These are phyloP conservation scores for Podila verticillata DNA, from an alignment of 192 early-diverging fungal genomes.

Conservation along the genomic window DNA sequence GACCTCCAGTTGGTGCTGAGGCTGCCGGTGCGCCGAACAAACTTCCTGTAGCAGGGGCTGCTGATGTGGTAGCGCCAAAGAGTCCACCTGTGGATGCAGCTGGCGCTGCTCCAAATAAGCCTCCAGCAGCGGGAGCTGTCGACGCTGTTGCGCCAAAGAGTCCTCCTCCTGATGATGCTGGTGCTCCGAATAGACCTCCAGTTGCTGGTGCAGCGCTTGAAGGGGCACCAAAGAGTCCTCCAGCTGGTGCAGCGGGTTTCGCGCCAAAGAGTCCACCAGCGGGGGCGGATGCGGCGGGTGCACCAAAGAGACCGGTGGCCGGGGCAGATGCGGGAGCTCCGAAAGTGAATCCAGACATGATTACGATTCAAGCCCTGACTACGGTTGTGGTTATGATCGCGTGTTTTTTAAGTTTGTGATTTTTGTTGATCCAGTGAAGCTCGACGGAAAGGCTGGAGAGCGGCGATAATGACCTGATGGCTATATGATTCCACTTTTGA, in stretches of 20 bases:
- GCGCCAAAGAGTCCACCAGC: constrained; percentile 24
- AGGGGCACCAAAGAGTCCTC: constrained; percentile 49
- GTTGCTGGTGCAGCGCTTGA: constrained; percentile 6
- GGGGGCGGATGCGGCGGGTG: constrained; percentile 1
- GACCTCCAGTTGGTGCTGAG: constrained; percentile 44
- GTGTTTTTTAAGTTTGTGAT: neutral
- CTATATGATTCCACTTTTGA: too few species aligned
- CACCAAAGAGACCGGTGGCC: constrained; percentile 14
- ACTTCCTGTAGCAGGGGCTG: constrained; percentile 12
- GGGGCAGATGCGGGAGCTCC: constrained; percentile 34
- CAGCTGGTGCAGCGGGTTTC: constrained; percentile 21
- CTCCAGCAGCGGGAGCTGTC: constrained; percentile 10
- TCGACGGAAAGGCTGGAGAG: too few species aligned
- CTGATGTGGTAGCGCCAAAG: constrained; percentile 38
- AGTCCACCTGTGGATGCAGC: constrained; percentile 36
- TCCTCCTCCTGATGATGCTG: constrained; percentile 35
- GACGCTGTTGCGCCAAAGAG: constrained; percentile 12
- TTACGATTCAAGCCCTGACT: neutral
- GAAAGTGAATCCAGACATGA: constrained; percentile 49
- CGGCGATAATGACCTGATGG: too few species aligned
- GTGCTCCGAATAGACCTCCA: constrained; percentile 24
- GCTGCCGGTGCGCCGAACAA: constrained; percentile 32
- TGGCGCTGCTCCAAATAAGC: constrained; percentile 20
- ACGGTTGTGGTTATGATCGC: neutral
- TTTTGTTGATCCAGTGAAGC: neutral